phyloP scores from a whole-genome alignment of 768 basidiomycete genomes.

The Russula virescens region DNA sequence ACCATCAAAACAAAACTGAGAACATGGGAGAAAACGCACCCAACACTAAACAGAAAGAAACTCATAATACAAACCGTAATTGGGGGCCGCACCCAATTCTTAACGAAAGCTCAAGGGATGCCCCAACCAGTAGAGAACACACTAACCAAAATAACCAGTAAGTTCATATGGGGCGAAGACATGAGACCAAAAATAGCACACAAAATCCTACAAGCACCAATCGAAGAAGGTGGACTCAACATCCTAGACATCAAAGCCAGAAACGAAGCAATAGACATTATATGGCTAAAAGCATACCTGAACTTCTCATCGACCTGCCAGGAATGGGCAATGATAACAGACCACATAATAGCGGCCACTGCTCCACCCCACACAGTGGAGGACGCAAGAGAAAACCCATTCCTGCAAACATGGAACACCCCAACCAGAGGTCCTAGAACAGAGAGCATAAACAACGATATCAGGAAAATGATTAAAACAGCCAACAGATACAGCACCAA shows the following conservation, averaged over 20 bases:
- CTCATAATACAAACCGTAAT: background rate
- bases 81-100: background rate
- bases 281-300: slow-evolving; percentile 20
- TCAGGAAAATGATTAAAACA: background rate
- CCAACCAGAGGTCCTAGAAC: background rate
- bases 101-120: background rate
- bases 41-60: background rate
- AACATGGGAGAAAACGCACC: background rate
- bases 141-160: background rate
- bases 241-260: slow-evolving; percentile 13
- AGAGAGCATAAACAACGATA: background rate
- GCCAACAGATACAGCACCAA: background rate
- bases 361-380: background rate
- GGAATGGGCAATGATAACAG: slow-evolving; percentile 15
- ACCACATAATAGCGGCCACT: background rate
- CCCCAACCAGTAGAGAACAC: background rate
- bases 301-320: background rate
- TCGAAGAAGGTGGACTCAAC: slow-evolving; percentile 5
- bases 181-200: background rate
- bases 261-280: slow-evolving; percentile 19
- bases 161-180: slow-evolving; percentile 25
- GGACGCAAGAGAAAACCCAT: background rate
- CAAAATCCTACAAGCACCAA: background rate
- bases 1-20: background rate
- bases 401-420: slow-evolving; percentile 21